Conservation (phyloP, 129 eudicot species). For the Pseudognaphalium luteoalbum region DNA sequence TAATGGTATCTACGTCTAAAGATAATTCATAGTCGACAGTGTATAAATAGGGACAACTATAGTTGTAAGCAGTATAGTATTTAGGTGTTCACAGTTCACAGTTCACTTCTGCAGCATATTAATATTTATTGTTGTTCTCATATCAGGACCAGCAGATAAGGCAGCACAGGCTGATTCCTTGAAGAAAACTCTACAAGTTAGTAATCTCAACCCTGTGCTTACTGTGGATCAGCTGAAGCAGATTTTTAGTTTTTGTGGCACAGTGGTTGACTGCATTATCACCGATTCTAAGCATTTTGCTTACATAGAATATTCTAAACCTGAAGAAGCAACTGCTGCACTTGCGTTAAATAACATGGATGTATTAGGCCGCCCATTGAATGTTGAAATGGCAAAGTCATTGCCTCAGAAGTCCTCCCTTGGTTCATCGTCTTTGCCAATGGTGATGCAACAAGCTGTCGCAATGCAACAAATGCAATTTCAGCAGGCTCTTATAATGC, state of each 20-base stretch:
- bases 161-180: slow-evolving; percentile 58
- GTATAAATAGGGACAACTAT: neutral
- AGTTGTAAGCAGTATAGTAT: slow-evolving; percentile 8
- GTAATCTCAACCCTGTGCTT: slow-evolving; percentile 90
- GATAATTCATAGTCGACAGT: neutral
- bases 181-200: slow-evolving; percentile 89
- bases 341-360: slow-evolving; percentile 85
- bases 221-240: slow-evolving; percentile 92
- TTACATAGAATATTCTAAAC: slow-evolving; percentile 82
- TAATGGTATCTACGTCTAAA: neutral
- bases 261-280: slow-evolving; percentile 77
- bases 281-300: slow-evolving; percentile 93
- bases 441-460: slow-evolving; percentile 98
- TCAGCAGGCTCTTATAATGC: slow-evolving; percentile 96
- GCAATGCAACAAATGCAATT: slow-evolving; percentile 99
- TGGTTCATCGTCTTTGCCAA: slow-evolving; percentile 72
- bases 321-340: slow-evolving; percentile 94
- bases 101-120: neutral
- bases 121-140: neutral
- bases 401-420: slow-evolving; percentile 66
- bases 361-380: slow-evolving; percentile 89
- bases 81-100: neutral
- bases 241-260: slow-evolving; percentile 82
- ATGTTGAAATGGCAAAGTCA: slow-evolving; percentile 97
- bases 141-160: slow-evolving; percentile 49